phyloP scores from a whole-genome alignment of 306 rosid genomes.

The Nissolia schottii region DNA sequence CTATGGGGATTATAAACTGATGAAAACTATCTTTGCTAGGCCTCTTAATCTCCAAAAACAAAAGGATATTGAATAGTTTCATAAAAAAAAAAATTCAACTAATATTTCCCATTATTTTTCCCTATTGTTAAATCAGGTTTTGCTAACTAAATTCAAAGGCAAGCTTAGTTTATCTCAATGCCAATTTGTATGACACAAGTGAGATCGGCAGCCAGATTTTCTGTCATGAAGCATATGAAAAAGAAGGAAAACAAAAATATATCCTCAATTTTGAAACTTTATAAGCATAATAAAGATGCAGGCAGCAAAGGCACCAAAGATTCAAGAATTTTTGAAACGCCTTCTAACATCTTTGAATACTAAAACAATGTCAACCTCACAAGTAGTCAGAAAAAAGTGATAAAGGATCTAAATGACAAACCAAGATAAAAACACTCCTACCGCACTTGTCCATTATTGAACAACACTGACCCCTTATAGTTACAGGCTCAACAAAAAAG shows the following conservation, averaged over 20 bases:
- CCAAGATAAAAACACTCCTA: not conserved
- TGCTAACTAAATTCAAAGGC: not conserved
- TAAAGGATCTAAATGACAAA: not conserved
- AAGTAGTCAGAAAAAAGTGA: not conserved
- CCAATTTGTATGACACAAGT: not conserved
- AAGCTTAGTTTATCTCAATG: not conserved
- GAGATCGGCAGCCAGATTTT: not conserved
- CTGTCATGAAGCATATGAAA: not conserved
- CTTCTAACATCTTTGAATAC: not conserved
- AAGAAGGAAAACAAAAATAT: too few species aligned
- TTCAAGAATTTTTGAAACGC: not conserved
- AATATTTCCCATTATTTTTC: not conserved
- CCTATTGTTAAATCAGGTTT: not conserved
- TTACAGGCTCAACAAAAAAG: not conserved
- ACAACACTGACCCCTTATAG: not conserved
- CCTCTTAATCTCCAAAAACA: not conserved
- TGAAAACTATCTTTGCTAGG: not conserved
- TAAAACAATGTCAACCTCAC: not conserved
- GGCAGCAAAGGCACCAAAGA: not conserved
- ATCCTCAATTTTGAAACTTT: not conserved
- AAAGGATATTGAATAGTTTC: not conserved
- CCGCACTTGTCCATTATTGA: not conserved
- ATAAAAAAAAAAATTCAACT: not conserved
- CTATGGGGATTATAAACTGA: not conserved
- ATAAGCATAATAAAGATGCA: not conserved